Evolutionary conservation across 2,329 filamentous ascomycete species (phyloP), one percentile per base, ranked within the genome.

Genomic region (Clonostachys sp.): DNA sequence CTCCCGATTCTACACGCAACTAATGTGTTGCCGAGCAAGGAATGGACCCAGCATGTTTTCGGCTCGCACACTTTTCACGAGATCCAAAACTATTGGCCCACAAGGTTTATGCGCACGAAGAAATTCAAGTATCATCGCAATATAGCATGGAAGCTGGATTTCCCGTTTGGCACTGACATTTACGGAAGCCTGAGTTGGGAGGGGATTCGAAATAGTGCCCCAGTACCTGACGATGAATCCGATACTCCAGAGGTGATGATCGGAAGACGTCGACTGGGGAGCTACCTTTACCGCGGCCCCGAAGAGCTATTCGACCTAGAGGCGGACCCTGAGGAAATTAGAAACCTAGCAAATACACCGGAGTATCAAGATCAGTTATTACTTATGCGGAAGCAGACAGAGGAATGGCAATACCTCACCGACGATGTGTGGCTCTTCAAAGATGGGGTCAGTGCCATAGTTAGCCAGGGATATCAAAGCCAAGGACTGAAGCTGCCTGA

Each of bases 51-150:
- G 24, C 42, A 33, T 12, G 67, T 77, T 9, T 76, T 71, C 49
- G 73, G 74, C n/a, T 75, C 72, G 1, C 74, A 77, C 54, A 77
- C 75, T 1, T 77, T 75, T 54, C 73, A 78, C 48, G 73, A 77
- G 49, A 59, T 72, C 3, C 66, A 64, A 5, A 75, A 76, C 51
- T 77, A 76, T 58, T 78, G 68, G 65, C 73, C 75, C 0, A 77
- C 73, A 2, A 64, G 73, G 12, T 71, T 65, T 51, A 58, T 77
- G 36, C 69, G 73, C n/a, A 65, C 57, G 3, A 55, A 52, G 0
- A 55, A 58, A 6, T 74, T 65, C 62, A 77, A 77, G 53, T 77
- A 77, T 52, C 73, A 77, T 51, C 67, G 74, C 14, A 77, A 77
- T 44, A 60, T 77, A 1, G 68, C 67, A 14, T 76, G 70, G 70